A percentile compares a stretch with the other conserved stretches of the same genome.
phyloP scores from a whole-genome alignment of 1,139 yeast species.

The Saccharomyces hybrid region DNA sequence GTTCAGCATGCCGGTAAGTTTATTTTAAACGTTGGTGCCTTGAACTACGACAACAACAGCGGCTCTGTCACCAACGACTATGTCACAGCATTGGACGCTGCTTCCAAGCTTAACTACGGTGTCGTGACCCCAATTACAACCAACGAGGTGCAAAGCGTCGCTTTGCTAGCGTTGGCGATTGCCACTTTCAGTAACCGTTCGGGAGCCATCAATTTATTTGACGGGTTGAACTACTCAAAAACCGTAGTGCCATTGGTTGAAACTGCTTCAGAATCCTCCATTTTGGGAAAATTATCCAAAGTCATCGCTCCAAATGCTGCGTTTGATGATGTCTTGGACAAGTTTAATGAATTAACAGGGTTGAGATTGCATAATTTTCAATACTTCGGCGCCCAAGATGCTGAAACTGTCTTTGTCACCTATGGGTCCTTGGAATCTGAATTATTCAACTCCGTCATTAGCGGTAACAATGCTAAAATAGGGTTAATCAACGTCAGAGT shows the following conservation, averaged over 20 bases:
- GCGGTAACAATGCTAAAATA: conserved; percentile 35
- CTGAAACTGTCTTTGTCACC: conserved; percentile 67
- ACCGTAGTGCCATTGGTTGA: conserved; percentile 43
- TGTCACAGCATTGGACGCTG: conserved; percentile 53
- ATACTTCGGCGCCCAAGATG: conserved; percentile 53
- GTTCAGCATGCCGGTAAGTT: conserved; percentile 35
- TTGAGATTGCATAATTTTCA: conserved; percentile 36
- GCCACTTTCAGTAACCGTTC: conserved; percentile 43
- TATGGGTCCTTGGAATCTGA: conserved; percentile 67
- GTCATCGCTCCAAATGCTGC: conserved; percentile 38
- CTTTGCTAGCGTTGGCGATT: conserved; percentile 59
- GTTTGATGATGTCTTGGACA: conserved; percentile 53
- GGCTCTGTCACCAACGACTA: conserved; percentile 59
- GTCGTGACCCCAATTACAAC: conserved; percentile 61
- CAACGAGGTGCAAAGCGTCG: conserved; percentile 58
- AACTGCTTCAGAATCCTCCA: conserved; percentile 31
- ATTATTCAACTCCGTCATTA: conserved; percentile 43
- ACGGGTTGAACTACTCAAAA: conserved; percentile 64
- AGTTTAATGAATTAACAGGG: conserved; percentile 51
- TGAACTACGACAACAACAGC: conserved; percentile 52
- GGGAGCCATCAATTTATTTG: conserved; percentile 31
- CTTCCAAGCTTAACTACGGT: conserved; percentile 60
- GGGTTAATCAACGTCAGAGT: conserved; percentile 71
- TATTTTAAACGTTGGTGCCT: conserved; percentile 64
- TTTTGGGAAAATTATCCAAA: conserved; percentile 15